Evolutionary conservation across 768 basidiomycete genomes (phyloP), one percentile per base, ranked within the genome.

Genomic region (Amanita molliuscula): DNA sequence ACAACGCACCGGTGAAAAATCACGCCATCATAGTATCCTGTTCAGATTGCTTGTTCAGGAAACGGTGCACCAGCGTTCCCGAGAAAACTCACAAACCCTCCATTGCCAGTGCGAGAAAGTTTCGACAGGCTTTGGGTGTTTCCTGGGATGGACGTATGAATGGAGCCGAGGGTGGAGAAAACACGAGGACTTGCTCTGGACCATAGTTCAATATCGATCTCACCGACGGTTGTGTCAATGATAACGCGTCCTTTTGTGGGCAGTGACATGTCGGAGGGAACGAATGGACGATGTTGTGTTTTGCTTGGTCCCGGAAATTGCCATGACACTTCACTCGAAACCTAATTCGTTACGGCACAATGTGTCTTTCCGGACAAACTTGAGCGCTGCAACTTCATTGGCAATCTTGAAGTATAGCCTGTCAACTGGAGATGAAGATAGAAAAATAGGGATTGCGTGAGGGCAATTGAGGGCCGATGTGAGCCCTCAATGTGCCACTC

Each of bases 1-100:
- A 28, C 9, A 4, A 40, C 65, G 20, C 59, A 88, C 87, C 94
- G 79, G 66, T 96, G 93, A 57, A 97, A 97, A 42, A 95, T 88
- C 48, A 92, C 85, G 29, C 88, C 88, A 53, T 98, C 95, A 67
- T 97, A 98, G 65, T 96, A 97, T 6, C 95, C 93, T 94, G 58
- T 35, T 53, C n/a, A 29, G n/a, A 15, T 26, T 11, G 40, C 44
- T 15, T 44, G 54, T 33, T 57, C 37, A 52, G 41, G 15, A 34
- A 25, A 50, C 42, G 53, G 52, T 59, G 52, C 21, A 57, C 26
- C 45, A 50, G 31, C 50, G 26, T 35, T 28, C n/a, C 47, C 16
- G 36, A 44, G 53, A 29, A 47, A 53, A 65, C 53, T 63, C 52
- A 75, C 82, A 59, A 62, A 88, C 90, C 91, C 74, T 94, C 88